These are phyloP conservation scores for Fusarium xyrophilum DNA, from an alignment of 2,329 filamentous ascomycete genomes.

Conservation along the genomic window DNA sequence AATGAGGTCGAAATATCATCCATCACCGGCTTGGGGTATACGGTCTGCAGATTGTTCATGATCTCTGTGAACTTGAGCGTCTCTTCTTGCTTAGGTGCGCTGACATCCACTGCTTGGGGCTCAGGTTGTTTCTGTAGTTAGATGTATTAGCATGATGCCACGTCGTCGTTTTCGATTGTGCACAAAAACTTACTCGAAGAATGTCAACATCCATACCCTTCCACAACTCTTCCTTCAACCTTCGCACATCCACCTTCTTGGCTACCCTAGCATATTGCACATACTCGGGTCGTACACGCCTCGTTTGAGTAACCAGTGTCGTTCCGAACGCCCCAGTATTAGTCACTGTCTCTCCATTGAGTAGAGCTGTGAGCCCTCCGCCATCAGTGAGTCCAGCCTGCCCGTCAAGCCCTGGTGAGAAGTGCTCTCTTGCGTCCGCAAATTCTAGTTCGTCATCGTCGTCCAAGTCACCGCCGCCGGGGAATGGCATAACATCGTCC, in stretches of 20 bases:
- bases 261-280: constrained; percentile 74
- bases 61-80: constrained; percentile 86
- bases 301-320: constrained; percentile 69
- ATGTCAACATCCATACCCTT: constrained; percentile 67
- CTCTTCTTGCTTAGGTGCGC: constrained; percentile 51
- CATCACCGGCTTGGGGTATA: constrained; percentile 87
- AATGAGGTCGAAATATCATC: constrained; percentile 91
- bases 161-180: background rate
- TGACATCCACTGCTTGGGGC: constrained; percentile 35
- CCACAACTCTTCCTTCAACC: constrained; percentile 75
- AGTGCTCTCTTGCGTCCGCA: constrained; percentile 80
- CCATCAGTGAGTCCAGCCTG: constrained; percentile 55
- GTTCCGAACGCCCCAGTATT: constrained; percentile 65
- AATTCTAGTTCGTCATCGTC: constrained; percentile 76
- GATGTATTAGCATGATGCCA: constrained; percentile 15
- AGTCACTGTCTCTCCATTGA: constrained; percentile 59
- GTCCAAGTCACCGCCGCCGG: constrained; percentile 63
- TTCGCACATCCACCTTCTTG: constrained; percentile 74
- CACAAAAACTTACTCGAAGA: constrained; percentile 53
- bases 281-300: constrained; percentile 70
- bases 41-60: constrained; percentile 85
- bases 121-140: constrained; percentile 32
- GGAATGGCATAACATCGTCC: constrained; percentile 78
- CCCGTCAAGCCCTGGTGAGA: constrained; percentile 69
- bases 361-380: constrained; percentile 58